Base-by-base conservation (phyloP, 2,329 filamentous ascomycete species). In the Ophiobolus disseminans region DNA sequence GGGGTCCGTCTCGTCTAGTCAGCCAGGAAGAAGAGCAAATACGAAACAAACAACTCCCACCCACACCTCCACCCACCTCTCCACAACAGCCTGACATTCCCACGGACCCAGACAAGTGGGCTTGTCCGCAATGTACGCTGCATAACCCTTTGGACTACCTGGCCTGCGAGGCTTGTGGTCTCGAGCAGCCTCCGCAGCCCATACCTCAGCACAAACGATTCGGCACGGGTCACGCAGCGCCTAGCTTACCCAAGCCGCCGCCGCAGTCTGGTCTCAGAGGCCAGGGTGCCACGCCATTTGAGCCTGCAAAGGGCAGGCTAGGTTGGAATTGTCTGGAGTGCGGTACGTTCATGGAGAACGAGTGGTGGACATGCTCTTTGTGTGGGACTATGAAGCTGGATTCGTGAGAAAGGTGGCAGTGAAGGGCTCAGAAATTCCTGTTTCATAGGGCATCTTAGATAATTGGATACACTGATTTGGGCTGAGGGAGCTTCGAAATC, bases 361-460 rank as follows among this genome's bases (percentile, higher is more conserved):
- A 83, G 58, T 87, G 83, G 83, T 86, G 83, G 84, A 86, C 82
- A 4, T 87, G 84, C 58, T 79, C 80, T 11, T 74, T 74, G 9
- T 87, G 84, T 65, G 83, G 84, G 40, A 74, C 69, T 7, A 82
- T 86, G 81, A 86, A 86, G 52, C 40, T 59, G 5, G 66, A 70
- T 16, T 71, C 67, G 3, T 69, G 48, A 30, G 26, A 22, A n/a
- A n/a, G n/a, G n/a, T n/a, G n/a, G n/a, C n/a, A n/a, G n/a, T n/a
- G n/a, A n/a, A n/a, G n/a, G n/a, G n/a, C n/a, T n/a, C n/a, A n/a
- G n/a, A n/a, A n/a, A n/a, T n/a, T n/a, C n/a, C n/a, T n/a, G n/a
- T n/a, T n/a, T n/a, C n/a, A n/a, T n/a, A n/a, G n/a, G n/a, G n/a
- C n/a, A n/a, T n/a, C n/a, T n/a, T n/a, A n/a, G n/a, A n/a, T n/a